Percentiles rank a stretch among this genome's conserved stretches.
phyloP scores from a whole-genome alignment of 352 stramenopile species.

The Globisporangium mamillatum region DNA sequence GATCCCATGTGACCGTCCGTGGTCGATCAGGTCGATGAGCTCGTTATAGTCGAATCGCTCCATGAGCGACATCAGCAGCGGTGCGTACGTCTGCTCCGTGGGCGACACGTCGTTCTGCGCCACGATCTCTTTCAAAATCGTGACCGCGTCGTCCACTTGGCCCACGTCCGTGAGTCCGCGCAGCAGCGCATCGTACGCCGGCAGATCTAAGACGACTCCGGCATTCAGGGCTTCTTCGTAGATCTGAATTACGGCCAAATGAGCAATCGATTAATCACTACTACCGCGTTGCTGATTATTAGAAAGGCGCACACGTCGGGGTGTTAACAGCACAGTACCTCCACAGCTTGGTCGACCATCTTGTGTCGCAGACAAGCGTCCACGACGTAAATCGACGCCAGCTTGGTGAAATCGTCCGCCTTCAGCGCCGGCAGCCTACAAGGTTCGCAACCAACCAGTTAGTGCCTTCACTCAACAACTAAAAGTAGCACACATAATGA shows the following conservation, averaged over 20 bases:
- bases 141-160: conserved; percentile 38
- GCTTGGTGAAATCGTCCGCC: conserved; percentile 59
- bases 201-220: conserved; percentile 56
- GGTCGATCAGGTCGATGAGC: conserved; percentile 47
- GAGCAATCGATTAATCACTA: neutral
- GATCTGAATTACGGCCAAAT: conserved; percentile 20
- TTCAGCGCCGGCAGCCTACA: conserved; percentile 29
- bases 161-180: conserved; percentile 36
- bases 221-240: conserved; percentile 42
- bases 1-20: conserved; percentile 44
- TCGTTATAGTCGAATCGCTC: conserved; percentile 42
- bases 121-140: conserved; percentile 38
- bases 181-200: conserved; percentile 47
- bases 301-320: no score
- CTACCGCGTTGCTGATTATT: no score
- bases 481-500: neutral
- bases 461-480: neutral
- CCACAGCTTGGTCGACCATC: conserved; percentile 45
- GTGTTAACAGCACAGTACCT: conserved; percentile 17
- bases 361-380: conserved; percentile 52
- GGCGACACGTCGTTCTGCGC: conserved; percentile 47
- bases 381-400: conserved; percentile 68
- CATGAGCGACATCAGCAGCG: conserved; percentile 50
- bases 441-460: neutral
- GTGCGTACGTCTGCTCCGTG: conserved; percentile 46